Evolutionary conservation across 2,329 filamentous ascomycete species (phyloP).

Genomic region (Hymenoscyphus fructigenus): DNA sequence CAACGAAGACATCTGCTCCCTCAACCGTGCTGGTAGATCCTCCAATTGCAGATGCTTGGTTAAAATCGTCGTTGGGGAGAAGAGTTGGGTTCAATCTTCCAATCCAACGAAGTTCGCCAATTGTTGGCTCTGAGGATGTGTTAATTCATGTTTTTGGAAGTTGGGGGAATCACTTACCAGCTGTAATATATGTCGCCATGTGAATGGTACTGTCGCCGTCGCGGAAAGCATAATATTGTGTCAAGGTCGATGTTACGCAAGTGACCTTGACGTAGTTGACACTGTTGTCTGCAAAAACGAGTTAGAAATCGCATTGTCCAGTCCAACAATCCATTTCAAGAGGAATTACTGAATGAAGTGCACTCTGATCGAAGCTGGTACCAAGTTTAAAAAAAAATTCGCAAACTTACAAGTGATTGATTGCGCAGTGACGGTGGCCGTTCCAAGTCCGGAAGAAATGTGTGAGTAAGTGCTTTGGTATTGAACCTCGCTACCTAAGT

Average conservation of each 20-base stretch:
- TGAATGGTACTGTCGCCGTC: constrained; percentile 56
- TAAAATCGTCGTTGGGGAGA: constrained; percentile 53
- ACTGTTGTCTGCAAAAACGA: constrained; percentile 7
- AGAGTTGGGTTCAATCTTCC: constrained; percentile 54
- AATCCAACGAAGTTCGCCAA: constrained; percentile 65
- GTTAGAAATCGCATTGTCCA: neutral
- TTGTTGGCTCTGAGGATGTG: constrained; percentile 42
- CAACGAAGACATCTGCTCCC: constrained; percentile 53
- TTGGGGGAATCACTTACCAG: constrained; percentile 18
- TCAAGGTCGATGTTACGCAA: constrained; percentile 58
- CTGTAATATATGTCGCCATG: constrained; percentile 62
- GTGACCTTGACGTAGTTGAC: constrained; percentile 57
- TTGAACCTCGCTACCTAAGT: constrained; percentile 58
- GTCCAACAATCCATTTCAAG: neutral
- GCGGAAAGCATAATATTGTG: constrained; percentile 62
- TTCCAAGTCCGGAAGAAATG: constrained; percentile 58
- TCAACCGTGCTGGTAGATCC: constrained; percentile 53
- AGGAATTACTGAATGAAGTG: too few species aligned
- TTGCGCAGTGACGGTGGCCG: constrained; percentile 49
- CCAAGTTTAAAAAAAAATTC: too few species aligned
- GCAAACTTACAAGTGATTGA: constrained; percentile 17
- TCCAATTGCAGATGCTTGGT: constrained; percentile 54
- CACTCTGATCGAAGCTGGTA: too few species aligned
- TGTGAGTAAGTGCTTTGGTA: constrained; percentile 52
- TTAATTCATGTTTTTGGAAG: neutral